Evolutionary conservation across 2,329 filamentous ascomycete species (phyloP), one percentile per base, ranked within the genome.

Genomic region (Nannizzia gypsea): DNA sequence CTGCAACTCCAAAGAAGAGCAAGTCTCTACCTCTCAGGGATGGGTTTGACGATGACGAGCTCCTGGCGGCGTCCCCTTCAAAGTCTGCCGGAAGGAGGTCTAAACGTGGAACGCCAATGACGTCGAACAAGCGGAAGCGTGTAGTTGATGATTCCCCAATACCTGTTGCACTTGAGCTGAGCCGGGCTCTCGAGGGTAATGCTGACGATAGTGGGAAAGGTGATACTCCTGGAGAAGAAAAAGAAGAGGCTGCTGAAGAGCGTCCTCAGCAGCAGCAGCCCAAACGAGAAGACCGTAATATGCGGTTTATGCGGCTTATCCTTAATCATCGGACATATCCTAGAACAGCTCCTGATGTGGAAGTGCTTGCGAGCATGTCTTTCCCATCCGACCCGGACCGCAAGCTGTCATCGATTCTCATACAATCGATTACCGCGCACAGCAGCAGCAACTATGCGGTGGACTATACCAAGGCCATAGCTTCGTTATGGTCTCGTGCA

Each of bases 1-100:
- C 77, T 1, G 67, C 72, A 1, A 83, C 81, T 1, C 81, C 81
- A 0, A 80, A 71, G 61, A 81, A 78, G 64, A 69, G 72, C n/a
- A 76, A 73, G 62, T 69, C 70, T 5, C 70, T 78, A 0, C 76
- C 77, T 1, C 76, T 81, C 38, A 77, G 82, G 15, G 83, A 86
- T 72, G 83, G 83, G 17, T 86, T 86, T 66, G 81, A 85, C 60
- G 81, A 86, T 63, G 78, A 80, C 59, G 81, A 86, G 66, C 77
- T 85, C 60, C 74, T 79, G 63, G 69, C 77, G 63, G 69, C 77
- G 0, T 84, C 82, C 2, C 82, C 82, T 3, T 81, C 77, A 58
- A 83, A 79, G 64, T 74, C 76, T 6, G 70, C 69, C 6, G 65
- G 67, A 40, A 65, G 70, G 52, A 76, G 74, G 63, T 73, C 75